Conservation (phyloP, 2,329 filamentous ascomycete species). For the Paracoccidioides brasiliensis region DNA sequence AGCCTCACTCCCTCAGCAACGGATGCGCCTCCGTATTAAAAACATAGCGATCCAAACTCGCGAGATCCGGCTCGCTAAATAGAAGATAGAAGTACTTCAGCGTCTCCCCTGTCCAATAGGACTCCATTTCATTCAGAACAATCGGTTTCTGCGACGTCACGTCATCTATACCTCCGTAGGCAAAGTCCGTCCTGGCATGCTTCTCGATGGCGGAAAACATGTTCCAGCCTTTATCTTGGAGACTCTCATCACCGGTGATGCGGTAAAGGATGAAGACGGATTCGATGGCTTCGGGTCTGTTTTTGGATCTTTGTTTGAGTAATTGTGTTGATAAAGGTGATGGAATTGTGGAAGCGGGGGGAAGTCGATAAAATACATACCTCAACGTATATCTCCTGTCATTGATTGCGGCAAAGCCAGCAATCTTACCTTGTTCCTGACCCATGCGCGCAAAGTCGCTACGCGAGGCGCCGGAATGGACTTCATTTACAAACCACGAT, state of each 20-base stretch:
- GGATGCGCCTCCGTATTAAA: constrained; percentile 46
- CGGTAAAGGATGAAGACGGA: constrained; percentile 84
- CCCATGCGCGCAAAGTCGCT: constrained; percentile 4
- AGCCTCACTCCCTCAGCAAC: constrained; percentile 22
- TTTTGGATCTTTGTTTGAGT: neutral
- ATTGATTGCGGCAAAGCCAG: constrained; percentile 7
- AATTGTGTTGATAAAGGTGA: neutral
- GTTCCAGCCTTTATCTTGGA: constrained; percentile 71
- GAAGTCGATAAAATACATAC: constrained; percentile 3
- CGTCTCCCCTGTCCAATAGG: constrained; percentile 83
- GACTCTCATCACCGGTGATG: constrained; percentile 62
- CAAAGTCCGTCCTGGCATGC: constrained; percentile 52
- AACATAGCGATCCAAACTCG: constrained; percentile 57
- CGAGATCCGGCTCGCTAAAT: constrained; percentile 53
- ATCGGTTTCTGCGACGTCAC: constrained; percentile 5
- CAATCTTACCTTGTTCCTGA: constrained; percentile 6
- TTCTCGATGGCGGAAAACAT: constrained; percentile 66
- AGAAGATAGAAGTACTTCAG: constrained; percentile 86
- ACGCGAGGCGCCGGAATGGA: constrained; percentile 3
- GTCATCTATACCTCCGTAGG: constrained; percentile 43
- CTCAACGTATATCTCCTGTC: constrained; percentile 9
- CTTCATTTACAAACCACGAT: constrained; percentile 5
- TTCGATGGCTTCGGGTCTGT: constrained; percentile 68
- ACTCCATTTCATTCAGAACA: constrained; percentile 56
- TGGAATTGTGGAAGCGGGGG: neutral